A percentile compares a stretch with the other conserved stretches of the same genome.
Evolutionary conservation across 2,329 filamentous ascomycete species (phyloP).

Genomic region (Xenosphaeropsis pyriputrescens): DNA sequence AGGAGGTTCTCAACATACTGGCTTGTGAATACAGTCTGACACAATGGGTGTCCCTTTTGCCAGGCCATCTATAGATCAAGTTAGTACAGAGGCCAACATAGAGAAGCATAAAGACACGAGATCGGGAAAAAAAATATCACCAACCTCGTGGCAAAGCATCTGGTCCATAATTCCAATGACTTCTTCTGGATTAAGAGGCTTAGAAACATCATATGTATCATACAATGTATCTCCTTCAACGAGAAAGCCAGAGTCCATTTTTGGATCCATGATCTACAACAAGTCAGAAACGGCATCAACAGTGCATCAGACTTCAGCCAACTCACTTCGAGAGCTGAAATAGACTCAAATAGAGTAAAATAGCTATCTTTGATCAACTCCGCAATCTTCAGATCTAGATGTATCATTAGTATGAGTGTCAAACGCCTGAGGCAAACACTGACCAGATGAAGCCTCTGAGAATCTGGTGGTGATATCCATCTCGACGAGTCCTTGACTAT

Average conservation of each 20-base stretch:
- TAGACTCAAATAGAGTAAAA: constrained; percentile 89
- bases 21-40: constrained; percentile 87
- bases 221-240: constrained; percentile 68
- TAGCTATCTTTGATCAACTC: constrained; percentile 85
- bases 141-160: constrained; percentile 73
- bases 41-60: constrained; percentile 91
- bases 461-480: constrained; percentile 45
- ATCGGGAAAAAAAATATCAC: not conserved
- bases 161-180: constrained; percentile 91
- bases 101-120: not conserved
- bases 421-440: constrained; percentile 9
- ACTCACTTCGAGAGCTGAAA: constrained; percentile 64
- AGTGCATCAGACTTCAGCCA: constrained; percentile 1
- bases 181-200: constrained; percentile 57
- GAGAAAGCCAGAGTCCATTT: constrained; percentile 93
- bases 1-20: constrained; percentile 78
- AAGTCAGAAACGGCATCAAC: not conserved
- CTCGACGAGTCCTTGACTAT: constrained; percentile 32
- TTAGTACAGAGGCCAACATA: constrained; percentile 2
- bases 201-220: constrained; percentile 63
- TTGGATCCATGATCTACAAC: constrained; percentile 86
- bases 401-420: constrained; percentile 11
- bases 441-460: constrained; percentile 35
- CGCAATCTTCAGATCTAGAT: constrained; percentile 51
- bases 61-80: constrained; percentile 60